Base-by-base conservation (phyloP, 2,329 filamentous ascomycete genomes). In the Sphaerostilbella broomeana region DNA sequence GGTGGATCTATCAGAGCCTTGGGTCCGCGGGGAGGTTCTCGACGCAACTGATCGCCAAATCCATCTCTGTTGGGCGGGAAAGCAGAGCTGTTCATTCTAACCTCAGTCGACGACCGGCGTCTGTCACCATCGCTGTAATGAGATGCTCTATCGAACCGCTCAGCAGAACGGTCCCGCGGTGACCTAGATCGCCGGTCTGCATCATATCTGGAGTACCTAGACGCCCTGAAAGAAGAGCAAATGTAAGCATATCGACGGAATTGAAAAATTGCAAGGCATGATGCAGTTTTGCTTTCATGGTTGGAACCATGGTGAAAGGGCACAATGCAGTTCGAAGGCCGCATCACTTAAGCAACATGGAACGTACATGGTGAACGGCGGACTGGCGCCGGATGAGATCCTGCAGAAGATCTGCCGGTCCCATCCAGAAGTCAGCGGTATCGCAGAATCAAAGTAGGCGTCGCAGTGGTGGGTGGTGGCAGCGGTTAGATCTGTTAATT, bases 1-100 rank as follows among this genome's bases (percentile, higher is more conserved):
- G 77, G 74, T 20, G 76, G 65, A 45, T 90, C 85, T 44, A 84
- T 74, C 42, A 88, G 67, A 4, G 84, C 86, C 60, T 89, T 87
- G 9, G 88, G 87, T 0, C 85, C 88, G 40, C 87, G 75, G 3
- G 88, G 88, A 2, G 85, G 81, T 47, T 94, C 86, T 48, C 82
- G 73, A 20, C 67, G 58, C 57, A 72, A 47, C 50, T 71, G 56
- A 51, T 79, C 75, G 39, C 72, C 69, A 46, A 79, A 79, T 10
- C 54, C 58, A 48, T 81, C 77, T 48, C 79, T 70, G 50, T 72
- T 74, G 2, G 72, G 61, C 49, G 73, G 74, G 45, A 85, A 85
- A n/a, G 69, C 64, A 19, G 73, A 69, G 40, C 70, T 68, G 53
- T 76, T 79, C 21, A 68, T 60, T 44, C 75, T 68, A 33, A 65